A percentile compares a stretch with the other conserved stretches of the same genome.
These are phyloP conservation scores for Vitis amurensis DNA, from an alignment of 164 flowering plant species.

Conservation along the genomic window DNA sequence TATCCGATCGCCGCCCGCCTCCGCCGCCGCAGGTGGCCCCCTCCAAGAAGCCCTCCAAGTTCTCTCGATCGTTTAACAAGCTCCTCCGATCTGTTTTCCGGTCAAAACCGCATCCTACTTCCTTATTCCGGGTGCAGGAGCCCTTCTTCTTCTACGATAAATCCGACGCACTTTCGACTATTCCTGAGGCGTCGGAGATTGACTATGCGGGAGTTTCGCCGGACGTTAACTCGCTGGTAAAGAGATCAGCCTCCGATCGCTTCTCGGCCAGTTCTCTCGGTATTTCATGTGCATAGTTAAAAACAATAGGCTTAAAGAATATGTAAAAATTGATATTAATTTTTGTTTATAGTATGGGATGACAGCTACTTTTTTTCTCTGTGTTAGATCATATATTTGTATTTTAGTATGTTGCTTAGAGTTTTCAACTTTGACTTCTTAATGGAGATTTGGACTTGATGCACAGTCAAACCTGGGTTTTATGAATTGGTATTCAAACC, in stretches of 20 bases:
- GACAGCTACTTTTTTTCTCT: not conserved
- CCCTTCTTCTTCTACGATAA: conserved; percentile 29
- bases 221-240: conserved; percentile 34
- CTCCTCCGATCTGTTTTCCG: conserved; percentile 54
- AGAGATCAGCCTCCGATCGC: conserved; percentile 48
- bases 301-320: not conserved
- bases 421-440: not conserved
- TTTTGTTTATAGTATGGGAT: not conserved
- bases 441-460: not conserved
- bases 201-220: conserved; percentile 34
- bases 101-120: conserved; percentile 11
- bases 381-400: not conserved
- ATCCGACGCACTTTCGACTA: conserved; percentile 41
- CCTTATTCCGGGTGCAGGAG: conserved; percentile 1
- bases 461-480: too few relatives aligned
- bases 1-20: conserved; percentile 30
- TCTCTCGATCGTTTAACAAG: conserved; percentile 60
- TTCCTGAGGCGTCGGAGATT: conserved; percentile 52
- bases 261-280: conserved; percentile 38
- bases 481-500: too few relatives aligned
- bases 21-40: conserved; percentile 4
- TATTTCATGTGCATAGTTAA: conserved; percentile 39
- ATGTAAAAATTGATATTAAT: not conserved
- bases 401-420: not conserved
- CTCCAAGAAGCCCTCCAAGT: conserved; percentile 33